Conservation (phyloP, 805 yeast species). For the Wickerhamomyces queroliae region DNA sequence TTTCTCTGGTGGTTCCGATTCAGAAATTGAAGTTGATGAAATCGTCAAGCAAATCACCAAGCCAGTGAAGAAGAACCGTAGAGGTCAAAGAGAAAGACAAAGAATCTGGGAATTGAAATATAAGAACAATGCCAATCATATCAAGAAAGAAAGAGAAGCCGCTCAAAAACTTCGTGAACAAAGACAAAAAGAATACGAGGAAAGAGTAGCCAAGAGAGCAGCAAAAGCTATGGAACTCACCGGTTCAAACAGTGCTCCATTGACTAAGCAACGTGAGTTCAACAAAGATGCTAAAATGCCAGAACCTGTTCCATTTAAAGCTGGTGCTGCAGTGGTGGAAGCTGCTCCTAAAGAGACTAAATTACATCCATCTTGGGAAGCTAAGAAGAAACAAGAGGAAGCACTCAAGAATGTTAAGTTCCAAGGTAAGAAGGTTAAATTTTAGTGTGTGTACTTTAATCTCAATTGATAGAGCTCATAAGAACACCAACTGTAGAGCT, state of each 20-base stretch:
- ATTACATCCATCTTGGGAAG: conserved; percentile 98
- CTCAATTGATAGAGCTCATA: not conserved
- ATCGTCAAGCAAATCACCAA: conserved; percentile 47
- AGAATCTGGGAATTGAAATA: conserved; percentile 93
- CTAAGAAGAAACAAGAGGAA: conserved; percentile 71
- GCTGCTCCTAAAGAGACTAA: conserved; percentile 8
- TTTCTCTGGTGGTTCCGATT: conserved; percentile 78
- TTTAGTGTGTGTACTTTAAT: conserved; percentile 37
- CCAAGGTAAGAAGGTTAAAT: conserved; percentile 78
- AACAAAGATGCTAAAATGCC: not conserved
- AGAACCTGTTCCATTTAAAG: conserved; percentile 8
- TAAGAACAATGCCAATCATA: conserved; percentile 80
- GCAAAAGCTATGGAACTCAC: conserved; percentile 33
- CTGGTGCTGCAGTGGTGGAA: conserved; percentile 7
- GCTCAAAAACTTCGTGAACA: conserved; percentile 49
- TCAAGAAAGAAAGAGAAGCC: conserved; percentile 57
- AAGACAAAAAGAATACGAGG: conserved; percentile 63
- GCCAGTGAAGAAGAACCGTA: conserved; percentile 70
- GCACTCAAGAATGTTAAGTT: conserved; percentile 60
- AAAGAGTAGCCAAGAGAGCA: conserved; percentile 62
- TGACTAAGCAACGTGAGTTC: conserved; percentile 16
- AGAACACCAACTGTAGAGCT: too few relatives aligned
- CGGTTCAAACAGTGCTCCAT: conserved; percentile 34
- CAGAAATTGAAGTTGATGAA: conserved; percentile 40
- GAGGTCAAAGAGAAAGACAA: conserved; percentile 97